These are phyloP conservation scores for Fibroporia radiculosa DNA, from an alignment of 768 basidiomycete genomes.

Conservation along the genomic window DNA sequence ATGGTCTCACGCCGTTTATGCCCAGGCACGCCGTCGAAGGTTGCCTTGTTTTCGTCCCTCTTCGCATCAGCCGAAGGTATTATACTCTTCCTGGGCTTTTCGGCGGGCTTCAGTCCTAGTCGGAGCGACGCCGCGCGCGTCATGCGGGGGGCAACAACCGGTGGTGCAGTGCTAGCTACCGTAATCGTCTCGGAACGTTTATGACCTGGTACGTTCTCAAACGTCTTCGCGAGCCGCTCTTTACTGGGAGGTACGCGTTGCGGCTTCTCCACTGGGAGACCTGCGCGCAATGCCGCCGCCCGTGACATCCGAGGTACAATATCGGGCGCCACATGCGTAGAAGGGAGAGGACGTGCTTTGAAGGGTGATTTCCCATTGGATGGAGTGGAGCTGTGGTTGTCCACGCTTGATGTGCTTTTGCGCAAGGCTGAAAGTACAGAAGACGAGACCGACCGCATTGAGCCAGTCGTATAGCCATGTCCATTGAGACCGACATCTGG, in stretches of 20 bases:
- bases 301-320: slow-evolving; percentile 74
- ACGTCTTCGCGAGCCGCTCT: slow-evolving; percentile 55
- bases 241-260: slow-evolving; percentile 52
- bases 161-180: slow-evolving; percentile 72
- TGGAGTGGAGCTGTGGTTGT: slow-evolving; percentile 38
- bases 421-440: slow-evolving; percentile 39
- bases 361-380: slow-evolving; percentile 48
- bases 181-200: slow-evolving; percentile 60
- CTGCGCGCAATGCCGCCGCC: slow-evolving; percentile 67
- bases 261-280: slow-evolving; percentile 35
- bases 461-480: slow-evolving; percentile 25
- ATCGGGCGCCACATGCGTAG: slow-evolving; percentile 51
- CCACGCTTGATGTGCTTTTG: slow-evolving; percentile 21
- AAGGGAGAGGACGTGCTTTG: slow-evolving; percentile 61
- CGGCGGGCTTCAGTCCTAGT: slow-evolving; percentile 37
- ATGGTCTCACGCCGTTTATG: slow-evolving; percentile 77
- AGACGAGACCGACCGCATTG: slow-evolving; percentile 37
- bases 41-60: slow-evolving; percentile 30
- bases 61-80: slow-evolving; percentile 1
- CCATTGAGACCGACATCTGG: slow-evolving; percentile 35
- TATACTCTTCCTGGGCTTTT: slow-evolving; percentile 9
- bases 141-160: slow-evolving; percentile 65
- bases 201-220: slow-evolving; percentile 76
- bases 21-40: slow-evolving; percentile 77
- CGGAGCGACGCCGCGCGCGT: slow-evolving; percentile 68